A percentile compares a stretch with the other conserved stretches of the same genome.
These are phyloP conservation scores for Mimosa bimucronata DNA, from an alignment of 306 rosid species.

Conservation along the genomic window DNA sequence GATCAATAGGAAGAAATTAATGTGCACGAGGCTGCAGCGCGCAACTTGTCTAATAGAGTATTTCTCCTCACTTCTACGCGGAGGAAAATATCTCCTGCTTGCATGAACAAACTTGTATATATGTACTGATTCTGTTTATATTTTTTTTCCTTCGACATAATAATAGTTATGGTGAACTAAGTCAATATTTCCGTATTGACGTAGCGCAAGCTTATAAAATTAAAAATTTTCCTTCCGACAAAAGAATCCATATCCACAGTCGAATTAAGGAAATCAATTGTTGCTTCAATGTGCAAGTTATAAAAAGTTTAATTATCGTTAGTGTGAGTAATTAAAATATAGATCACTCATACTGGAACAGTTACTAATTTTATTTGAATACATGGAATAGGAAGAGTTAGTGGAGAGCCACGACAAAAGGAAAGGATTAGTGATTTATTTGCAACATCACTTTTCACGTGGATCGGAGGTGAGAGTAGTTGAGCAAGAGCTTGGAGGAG, in stretches of 20 bases:
- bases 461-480: no score
- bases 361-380: neutral
- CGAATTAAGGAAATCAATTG: neutral
- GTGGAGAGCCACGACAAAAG: neutral
- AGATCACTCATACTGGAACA: neutral
- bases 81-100: neutral
- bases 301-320: neutral
- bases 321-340: neutral
- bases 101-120: neutral
- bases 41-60: neutral
- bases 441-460: no score
- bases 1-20: neutral
- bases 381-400: neutral
- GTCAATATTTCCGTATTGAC: neutral
- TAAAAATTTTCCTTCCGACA: constrained; percentile 1
- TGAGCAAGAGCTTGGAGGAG: no score
- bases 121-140: neutral
- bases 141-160: neutral
- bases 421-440: neutral
- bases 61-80: neutral
- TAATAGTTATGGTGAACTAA: neutral
- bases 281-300: neutral
- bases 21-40: neutral
- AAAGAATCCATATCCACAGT: neutral
- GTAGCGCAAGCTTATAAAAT: neutral